Evolutionary conservation across 2,329 filamentous ascomycete species (phyloP), one percentile per base, ranked within the genome.

Genomic region (Mariannaea elegans): DNA sequence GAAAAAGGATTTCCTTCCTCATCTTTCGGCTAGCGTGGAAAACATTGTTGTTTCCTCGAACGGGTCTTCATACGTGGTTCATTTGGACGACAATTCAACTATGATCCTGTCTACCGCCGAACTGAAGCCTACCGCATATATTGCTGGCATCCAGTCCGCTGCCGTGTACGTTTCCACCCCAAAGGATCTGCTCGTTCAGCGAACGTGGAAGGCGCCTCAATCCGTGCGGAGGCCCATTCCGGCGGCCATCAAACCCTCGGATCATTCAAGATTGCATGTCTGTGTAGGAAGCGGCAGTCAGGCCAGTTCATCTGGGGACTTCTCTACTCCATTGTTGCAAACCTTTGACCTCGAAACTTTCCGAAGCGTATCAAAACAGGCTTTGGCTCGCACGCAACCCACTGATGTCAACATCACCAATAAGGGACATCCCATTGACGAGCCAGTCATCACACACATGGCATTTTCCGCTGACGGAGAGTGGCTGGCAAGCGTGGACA

Each of bases 41-140:
- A 93, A 91, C 68, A 85, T 99, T 41, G 88, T 91, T 4, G 86
- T 99, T 31, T 97, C 94, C 14, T 84, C 90, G 1, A 82, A 81
- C 16, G 94, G 95, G 6, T 86, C 92, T 36, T 90, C 91, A 0
- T 99, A 98, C 71, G 90, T 88, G 4, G 75, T 98, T 21, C 91
- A 93, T 66, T 82, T 98, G 49, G 92, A 93, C 24, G 94, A 98
- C 75, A 99, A 99, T 76, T 97, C 93, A 2, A 83, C 90, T 54
- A 94, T 98, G 84, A 83, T 97, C 7, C 76, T 99, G 14, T 97
- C 94, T 2, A 97, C 95, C 3, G 88, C 92, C 12, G 94, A 98
- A 75, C 83, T 98, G 74, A 88, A 90, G 72, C 92, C 95, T 4
- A 93, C 89, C 14, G 87, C 91, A 16, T 95, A 93, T 70, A 86